Evolutionary conservation across 1,139 yeast genomes (phyloP).

Genomic region (Pneumocystis wakefieldiae): DNA sequence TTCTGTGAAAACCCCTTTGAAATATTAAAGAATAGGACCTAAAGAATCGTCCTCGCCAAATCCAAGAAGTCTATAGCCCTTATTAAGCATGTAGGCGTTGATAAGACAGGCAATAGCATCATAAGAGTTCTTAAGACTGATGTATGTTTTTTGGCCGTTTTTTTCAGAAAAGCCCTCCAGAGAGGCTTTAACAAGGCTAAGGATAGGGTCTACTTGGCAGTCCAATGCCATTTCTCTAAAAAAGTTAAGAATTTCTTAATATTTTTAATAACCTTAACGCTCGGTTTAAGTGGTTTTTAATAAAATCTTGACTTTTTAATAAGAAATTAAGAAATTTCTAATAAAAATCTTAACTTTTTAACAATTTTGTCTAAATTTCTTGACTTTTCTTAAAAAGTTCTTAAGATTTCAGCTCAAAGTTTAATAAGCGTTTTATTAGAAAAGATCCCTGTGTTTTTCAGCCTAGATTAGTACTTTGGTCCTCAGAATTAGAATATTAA

Average conservation of each 20-base stretch:
- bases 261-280: too few species aligned
- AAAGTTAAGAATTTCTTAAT: not conserved
- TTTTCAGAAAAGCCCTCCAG: not conserved
- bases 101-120: slow-evolving; percentile 13
- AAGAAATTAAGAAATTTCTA: too few species aligned
- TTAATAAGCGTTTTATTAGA: too few species aligned
- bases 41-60: slow-evolving; percentile 6
- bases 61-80: slow-evolving; percentile 13
- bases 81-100: slow-evolving; percentile 14
- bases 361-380: too few species aligned
- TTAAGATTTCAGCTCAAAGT: too few species aligned
- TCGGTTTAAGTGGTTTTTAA: too few species aligned
- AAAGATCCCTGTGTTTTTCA: too few species aligned
- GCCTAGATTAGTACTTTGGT: too few species aligned
- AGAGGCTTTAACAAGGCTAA: not conserved
- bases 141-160: not conserved
- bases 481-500: too few species aligned
- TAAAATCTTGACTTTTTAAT: too few species aligned
- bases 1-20: not conserved
- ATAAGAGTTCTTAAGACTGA: slow-evolving; percentile 5
- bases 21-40: not conserved
- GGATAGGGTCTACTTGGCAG: not conserved
- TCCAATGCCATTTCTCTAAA: not conserved
- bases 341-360: too few species aligned
- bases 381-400: too few species aligned